phyloP scores from a whole-genome alignment of 2,329 filamentous ascomycete species.

The Diaporthe australafricana region DNA sequence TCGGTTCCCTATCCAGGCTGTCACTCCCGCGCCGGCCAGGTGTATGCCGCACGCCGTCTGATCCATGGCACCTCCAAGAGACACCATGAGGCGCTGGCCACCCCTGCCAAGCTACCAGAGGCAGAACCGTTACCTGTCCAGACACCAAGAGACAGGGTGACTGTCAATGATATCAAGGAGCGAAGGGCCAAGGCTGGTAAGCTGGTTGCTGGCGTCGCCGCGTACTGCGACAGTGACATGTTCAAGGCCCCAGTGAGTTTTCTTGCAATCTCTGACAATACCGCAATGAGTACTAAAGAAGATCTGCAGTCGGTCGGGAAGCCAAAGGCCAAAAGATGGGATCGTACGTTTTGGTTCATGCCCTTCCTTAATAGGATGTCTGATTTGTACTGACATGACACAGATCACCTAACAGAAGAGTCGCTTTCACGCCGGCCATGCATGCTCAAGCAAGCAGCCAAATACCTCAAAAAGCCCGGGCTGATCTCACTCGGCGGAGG shows the following conservation, averaged over 20 bases:
- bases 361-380: background rate
- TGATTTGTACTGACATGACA: slow-evolving; percentile 21
- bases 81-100: slow-evolving; percentile 34
- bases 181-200: slow-evolving; percentile 78
- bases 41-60: slow-evolving; percentile 19
- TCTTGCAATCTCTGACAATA: background rate
- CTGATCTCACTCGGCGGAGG: slow-evolving; percentile 94
- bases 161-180: slow-evolving; percentile 73
- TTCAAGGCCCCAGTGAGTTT: slow-evolving; percentile 79
- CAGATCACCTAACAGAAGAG: slow-evolving; percentile 72
- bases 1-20: slow-evolving; percentile 15
- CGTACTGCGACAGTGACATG: slow-evolving; percentile 81
- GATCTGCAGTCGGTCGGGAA: slow-evolving; percentile 60
- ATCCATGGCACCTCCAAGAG: slow-evolving; percentile 32
- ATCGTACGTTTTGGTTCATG: slow-evolving; percentile 70
- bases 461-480: slow-evolving; percentile 81
- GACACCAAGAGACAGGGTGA: slow-evolving; percentile 51
- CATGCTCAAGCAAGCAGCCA: slow-evolving; percentile 86
- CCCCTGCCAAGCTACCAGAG: slow-evolving; percentile 41
- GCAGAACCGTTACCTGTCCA: slow-evolving; percentile 38
- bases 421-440: slow-evolving; percentile 70
- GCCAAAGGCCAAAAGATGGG: slow-evolving; percentile 84
- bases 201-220: slow-evolving; percentile 80
- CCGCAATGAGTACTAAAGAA: background rate
- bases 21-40: background rate